phyloP scores from a whole-genome alignment of 305 asterid species.

The Solanum hybrid region DNA sequence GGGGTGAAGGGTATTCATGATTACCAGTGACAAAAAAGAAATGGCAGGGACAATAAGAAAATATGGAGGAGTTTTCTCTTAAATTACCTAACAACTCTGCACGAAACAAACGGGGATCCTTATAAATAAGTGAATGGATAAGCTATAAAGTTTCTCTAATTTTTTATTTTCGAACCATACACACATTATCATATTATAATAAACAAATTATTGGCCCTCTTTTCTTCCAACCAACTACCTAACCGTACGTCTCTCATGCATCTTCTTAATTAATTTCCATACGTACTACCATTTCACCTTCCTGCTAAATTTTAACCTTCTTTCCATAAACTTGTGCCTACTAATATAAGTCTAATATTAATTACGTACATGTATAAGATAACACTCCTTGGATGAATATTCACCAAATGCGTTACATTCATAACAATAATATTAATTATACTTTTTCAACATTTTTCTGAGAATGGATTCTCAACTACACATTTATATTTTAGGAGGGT shows the following conservation, averaged over 20 bases:
- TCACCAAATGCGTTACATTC: not conserved
- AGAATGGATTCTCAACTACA: not conserved
- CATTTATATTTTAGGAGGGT: not conserved
- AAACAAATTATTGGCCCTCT: not conserved
- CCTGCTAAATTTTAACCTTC: not conserved
- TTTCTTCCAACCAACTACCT: not conserved
- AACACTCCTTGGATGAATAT: not conserved
- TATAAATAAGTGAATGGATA: conserved; percentile 3
- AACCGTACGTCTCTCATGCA: not conserved
- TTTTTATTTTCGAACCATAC: not conserved
- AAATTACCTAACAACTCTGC: not conserved
- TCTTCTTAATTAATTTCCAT: not conserved
- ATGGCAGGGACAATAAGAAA: not conserved
- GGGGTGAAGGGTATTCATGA: not conserved
- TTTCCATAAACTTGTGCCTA: not conserved
- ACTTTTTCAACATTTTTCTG: not conserved
- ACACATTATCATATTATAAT: not conserved
- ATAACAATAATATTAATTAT: not conserved
- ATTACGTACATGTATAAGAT: not conserved
- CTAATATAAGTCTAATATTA: not conserved
- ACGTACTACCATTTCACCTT: not conserved
- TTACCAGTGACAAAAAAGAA: conserved; percentile 18
- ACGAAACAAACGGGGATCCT: conserved; percentile 4
- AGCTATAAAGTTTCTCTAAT: not conserved
- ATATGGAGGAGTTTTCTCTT: conserved; percentile 1